phyloP scores from a whole-genome alignment of 2,329 filamentous ascomycete species.

The Ophiosphaerella korrae region DNA sequence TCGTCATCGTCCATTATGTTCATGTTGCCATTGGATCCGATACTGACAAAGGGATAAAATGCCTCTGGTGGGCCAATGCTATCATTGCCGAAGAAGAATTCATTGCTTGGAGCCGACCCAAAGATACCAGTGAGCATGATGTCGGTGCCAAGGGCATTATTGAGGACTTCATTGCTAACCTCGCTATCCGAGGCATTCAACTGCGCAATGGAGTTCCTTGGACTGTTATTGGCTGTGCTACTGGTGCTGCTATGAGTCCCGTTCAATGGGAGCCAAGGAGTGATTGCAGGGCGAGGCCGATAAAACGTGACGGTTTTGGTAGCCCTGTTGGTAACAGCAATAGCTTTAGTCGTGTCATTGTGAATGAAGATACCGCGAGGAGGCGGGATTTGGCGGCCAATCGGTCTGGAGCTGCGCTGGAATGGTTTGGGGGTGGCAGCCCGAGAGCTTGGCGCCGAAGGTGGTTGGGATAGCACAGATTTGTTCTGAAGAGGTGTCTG shows the following conservation, averaged over 20 bases:
- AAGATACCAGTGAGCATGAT: slow-evolving; percentile 80
- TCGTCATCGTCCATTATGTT: slow-evolving; percentile 61
- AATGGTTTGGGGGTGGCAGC: slow-evolving; percentile 47
- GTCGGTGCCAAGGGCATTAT: slow-evolving; percentile 57
- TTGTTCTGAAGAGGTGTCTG: slow-evolving; percentile 48
- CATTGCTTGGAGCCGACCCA: slow-evolving; percentile 48
- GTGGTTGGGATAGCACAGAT: slow-evolving; percentile 57
- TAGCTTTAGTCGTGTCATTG: slow-evolving; percentile 44
- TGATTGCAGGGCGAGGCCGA: slow-evolving; percentile 38
- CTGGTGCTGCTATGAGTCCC: slow-evolving; percentile 45
- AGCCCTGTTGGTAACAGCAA: slow-evolving; percentile 48
- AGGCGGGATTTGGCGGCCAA: slow-evolving; percentile 37
- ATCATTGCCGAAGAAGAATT: slow-evolving; percentile 60
- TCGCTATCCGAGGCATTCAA: slow-evolving; percentile 48
- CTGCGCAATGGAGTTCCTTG: slow-evolving; percentile 42
- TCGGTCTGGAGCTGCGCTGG: slow-evolving; percentile 35
- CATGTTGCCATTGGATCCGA: slow-evolving; percentile 62
- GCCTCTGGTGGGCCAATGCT: slow-evolving; percentile 75
- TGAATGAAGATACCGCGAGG: slow-evolving; percentile 45
- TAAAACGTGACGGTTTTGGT: slow-evolving; percentile 52
- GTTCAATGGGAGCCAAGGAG: slow-evolving; percentile 35
- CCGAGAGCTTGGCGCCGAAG: slow-evolving; percentile 50
- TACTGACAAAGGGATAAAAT: slow-evolving; percentile 70
- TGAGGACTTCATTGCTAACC: slow-evolving; percentile 42
- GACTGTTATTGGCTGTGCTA: slow-evolving; percentile 49